These are phyloP conservation scores for Neoboletus magnificus DNA, from an alignment of 768 basidiomycete genomes.

Conservation along the genomic window DNA sequence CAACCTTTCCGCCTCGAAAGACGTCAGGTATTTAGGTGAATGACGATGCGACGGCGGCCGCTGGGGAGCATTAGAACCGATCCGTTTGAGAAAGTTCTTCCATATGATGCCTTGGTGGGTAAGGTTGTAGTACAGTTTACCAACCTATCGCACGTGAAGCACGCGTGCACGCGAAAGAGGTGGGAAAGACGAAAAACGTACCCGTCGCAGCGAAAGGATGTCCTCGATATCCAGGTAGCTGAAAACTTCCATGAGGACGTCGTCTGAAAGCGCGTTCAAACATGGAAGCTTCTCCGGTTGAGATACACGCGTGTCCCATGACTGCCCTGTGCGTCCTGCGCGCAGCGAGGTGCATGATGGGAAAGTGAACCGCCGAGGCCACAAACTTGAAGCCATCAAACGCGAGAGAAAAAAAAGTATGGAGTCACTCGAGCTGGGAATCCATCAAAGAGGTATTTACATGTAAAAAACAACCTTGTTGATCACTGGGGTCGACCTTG, in stretches of 20 bases:
- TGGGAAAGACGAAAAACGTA: constrained; percentile 17
- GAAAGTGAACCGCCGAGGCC: constrained; percentile 22
- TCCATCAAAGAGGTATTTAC: constrained; percentile 16
- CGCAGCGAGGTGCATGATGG: constrained; percentile 13
- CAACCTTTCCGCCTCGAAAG: constrained; percentile 49
- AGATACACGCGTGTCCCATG: constrained; percentile 26
- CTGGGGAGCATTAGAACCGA: constrained; percentile 57
- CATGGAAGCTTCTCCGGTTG: constrained; percentile 26
- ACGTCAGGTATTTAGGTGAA: constrained; percentile 30
- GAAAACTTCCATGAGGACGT: constrained; percentile 39
- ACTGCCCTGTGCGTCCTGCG: constrained; percentile 12
- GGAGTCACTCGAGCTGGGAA: neutral
- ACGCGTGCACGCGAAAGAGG: neutral
- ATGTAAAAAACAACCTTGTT: constrained; percentile 16
- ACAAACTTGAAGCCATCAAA: constrained; percentile 23
- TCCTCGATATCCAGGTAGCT: constrained; percentile 37
- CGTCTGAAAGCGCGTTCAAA: constrained; percentile 34
- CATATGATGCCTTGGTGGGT: constrained; percentile 68
- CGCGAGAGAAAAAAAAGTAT: constrained; percentile 5
- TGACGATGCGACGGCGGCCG: constrained; percentile 57
- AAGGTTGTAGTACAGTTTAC: constrained; percentile 55
- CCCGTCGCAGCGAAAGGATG: constrained; percentile 36
- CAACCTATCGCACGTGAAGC: constrained; percentile 40
- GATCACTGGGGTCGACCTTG: constrained; percentile 16
- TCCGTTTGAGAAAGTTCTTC: constrained; percentile 57